Evolutionary conservation across 805 yeast genomes (phyloP), one percentile per base, ranked within the genome.

Genomic region (Pichia heedii): DNA sequence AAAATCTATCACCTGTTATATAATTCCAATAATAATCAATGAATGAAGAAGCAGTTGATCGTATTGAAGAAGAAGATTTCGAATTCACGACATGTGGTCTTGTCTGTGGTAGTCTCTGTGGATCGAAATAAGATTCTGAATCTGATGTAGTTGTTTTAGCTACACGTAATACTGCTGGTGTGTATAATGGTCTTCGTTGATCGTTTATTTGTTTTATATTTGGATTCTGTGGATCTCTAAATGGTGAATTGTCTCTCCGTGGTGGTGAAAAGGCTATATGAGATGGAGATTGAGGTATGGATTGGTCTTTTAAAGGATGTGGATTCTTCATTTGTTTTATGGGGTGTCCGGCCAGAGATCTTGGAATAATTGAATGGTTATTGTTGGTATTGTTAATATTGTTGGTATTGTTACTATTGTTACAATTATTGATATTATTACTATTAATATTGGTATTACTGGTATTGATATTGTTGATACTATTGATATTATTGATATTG

Each of bases 101-200:
- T 21, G 34, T 41, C 3, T 36, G 33, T 12, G 49, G 48, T 21
- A 36, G 5, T 30, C 35, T 15, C 37, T 44, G 37, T 18, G 40
- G 44, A 33, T 50, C 52, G 22, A 51, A 40, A 11, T 37, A 43
- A 2, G 37, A 27, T 24, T 39, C 47, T 6, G 29, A 30, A 8
- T 27, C 33, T 13, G 34, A 38, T 34, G 47, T 35, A 22, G 24
- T 33, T 24, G 42, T 41, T 33, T 39, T 53, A 40, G 54, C 60
- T 1, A 45, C 70, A 51, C 85, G 73, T 41, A 89, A 68, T 11
- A 89, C 97, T 0, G 96, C 96, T 0, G 97, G 97, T 0, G 84
- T 71, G 55, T 87, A 89, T 67, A 89, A 67, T 10, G 97, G 96
- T 55, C 85, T 82, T 58, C 87, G 77, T 49, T 86, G 89, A 37